phyloP scores from a whole-genome alignment of 179 eudicot species.

The Vitellaria paradoxa region DNA sequence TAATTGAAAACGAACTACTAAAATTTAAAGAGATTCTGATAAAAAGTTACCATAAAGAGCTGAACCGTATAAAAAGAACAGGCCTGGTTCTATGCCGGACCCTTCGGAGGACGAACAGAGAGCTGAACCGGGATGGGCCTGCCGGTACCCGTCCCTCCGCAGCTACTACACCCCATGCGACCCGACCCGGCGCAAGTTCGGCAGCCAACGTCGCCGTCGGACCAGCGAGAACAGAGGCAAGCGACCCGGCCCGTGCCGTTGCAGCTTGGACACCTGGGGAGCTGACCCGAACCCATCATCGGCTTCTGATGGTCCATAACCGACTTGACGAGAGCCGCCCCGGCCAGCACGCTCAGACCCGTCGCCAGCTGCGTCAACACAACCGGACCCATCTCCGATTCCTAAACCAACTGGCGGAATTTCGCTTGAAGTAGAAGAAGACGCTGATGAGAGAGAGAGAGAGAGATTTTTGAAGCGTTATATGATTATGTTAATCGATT shows the following conservation, averaged over 20 bases:
- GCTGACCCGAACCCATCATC: slow-evolving; percentile 61
- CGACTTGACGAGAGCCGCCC: slow-evolving; percentile 66
- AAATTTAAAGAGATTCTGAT: not conserved
- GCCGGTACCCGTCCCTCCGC: slow-evolving; percentile 93
- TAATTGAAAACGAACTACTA: not conserved
- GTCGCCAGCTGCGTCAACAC: slow-evolving; percentile 74
- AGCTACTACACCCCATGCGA: slow-evolving; percentile 65
- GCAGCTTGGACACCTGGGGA: slow-evolving; percentile 63
- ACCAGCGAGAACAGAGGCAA: slow-evolving; percentile 82
- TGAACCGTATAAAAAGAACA: not conserved
- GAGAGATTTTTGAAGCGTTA: not conserved
- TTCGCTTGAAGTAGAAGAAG: not conserved
- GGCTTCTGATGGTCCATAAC: slow-evolving; percentile 51
- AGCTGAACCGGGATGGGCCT: slow-evolving; percentile 71
- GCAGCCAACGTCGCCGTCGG: slow-evolving; percentile 88
- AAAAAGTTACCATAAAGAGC: not conserved
- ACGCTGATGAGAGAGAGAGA: not conserved
- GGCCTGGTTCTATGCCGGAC: slow-evolving; percentile 19
- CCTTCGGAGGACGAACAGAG: slow-evolving; percentile 40
- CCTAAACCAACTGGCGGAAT: not conserved
- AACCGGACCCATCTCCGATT: slow-evolving; percentile 57
- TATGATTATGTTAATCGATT: not conserved
- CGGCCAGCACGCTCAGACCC: slow-evolving; percentile 76
- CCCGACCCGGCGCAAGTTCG: slow-evolving; percentile 82
- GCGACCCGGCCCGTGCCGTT: slow-evolving; percentile 81